Base-by-base conservation (phyloP, 1,139 yeast genomes). In the Scheffersomyces segobiensis region DNA sequence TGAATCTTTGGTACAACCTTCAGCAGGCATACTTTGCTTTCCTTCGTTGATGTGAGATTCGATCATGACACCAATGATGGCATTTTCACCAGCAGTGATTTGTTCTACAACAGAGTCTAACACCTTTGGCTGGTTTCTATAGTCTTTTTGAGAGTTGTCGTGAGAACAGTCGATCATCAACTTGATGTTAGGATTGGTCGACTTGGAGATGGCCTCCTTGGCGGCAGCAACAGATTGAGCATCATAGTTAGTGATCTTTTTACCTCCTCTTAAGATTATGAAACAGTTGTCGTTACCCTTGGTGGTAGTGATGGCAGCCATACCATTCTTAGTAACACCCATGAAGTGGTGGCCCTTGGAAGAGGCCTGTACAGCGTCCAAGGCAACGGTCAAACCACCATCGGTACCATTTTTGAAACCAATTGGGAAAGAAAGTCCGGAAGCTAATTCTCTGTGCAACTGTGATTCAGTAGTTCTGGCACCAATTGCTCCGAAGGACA, bases 371-470 rank as follows among this genome's bases (percentile, higher is more conserved):
- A 93, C 85, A 53, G 98, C 99, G 72, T 95, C 99, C 60, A 95
- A 82, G 50, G 98, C 96, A 59, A 93, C 98, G 62, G 91, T 92
- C 58, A 93, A 78, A 53, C 93, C 86, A 70, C 98, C 98, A 72
- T 93, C 98, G 50, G 98, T 93, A 71, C 98, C 98, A 72, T 93
- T 93, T 75, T 93, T 93, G 88, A 93, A 93, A 53, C 98, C 98
- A 56, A 93, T 91, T 55, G 98, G 98, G 92, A 93, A 93, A 18
- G 97, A 90, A 54, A 93, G 82, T 49, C 98, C 98, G 3, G 97
- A 92, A 12, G 98, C 97, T 67, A 93, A 84, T 74, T 93, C 98
- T 76, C 98, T 89, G 76, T 93, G 98, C 62, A 93, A 86, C 78
- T 93, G 98, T 47, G 97, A 92, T 77, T 93, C 98, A 52, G 98